Percentiles rank a stretch among this genome's conserved stretches.
Evolutionary conservation across 495 filamentous ascomycete species (phyloP).

Genomic region (Aspergillus heteromorphus): DNA sequence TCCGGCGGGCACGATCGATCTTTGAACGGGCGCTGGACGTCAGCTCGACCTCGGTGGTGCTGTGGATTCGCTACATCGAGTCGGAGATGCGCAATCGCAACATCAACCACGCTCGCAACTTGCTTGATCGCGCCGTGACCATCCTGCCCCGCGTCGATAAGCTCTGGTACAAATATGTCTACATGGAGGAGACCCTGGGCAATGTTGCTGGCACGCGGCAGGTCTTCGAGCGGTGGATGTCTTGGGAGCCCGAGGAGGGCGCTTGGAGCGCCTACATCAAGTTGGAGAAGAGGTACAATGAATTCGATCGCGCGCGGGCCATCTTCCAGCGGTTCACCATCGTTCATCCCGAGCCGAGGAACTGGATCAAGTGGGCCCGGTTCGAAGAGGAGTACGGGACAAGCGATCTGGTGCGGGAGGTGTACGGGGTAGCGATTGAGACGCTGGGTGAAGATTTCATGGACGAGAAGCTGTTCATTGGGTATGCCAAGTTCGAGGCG

Average conservation of each 20-base stretch:
- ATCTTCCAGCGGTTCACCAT: conserved; percentile 89
- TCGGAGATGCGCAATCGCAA: conserved; percentile 94
- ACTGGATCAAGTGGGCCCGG: conserved; percentile 98
- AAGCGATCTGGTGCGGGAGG: conserved; percentile 83
- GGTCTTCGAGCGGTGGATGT: conserved; percentile 97
- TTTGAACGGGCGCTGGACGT: conserved; percentile 96
- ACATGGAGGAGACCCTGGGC: conserved; percentile 95
- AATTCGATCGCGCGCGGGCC: conserved; percentile 75
- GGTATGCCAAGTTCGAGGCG: conserved; percentile 87
- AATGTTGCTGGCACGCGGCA: conserved; percentile 90
- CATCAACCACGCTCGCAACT: conserved; percentile 94
- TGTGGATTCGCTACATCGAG: conserved; percentile 89
- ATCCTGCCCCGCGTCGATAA: conserved; percentile 88
- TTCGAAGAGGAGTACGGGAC: conserved; percentile 96
- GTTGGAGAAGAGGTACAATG: conserved; percentile 88
- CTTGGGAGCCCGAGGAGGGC: conserved; percentile 93
- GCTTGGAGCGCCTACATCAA: conserved; percentile 97
- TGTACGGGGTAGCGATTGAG: conserved; percentile 85
- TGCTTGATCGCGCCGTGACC: conserved; percentile 93
- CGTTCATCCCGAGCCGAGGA: conserved; percentile 90
- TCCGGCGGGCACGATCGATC: conserved; percentile 87
- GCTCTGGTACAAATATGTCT: conserved; percentile 98
- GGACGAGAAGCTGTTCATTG: conserved; percentile 91
- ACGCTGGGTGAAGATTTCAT: conserved; percentile 92
- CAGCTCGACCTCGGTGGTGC: conserved; percentile 72